Evolutionary conservation across 2,329 filamentous ascomycete species (phyloP), one percentile per base, ranked within the genome.

Genomic region (Xylariaceae sp.): DNA sequence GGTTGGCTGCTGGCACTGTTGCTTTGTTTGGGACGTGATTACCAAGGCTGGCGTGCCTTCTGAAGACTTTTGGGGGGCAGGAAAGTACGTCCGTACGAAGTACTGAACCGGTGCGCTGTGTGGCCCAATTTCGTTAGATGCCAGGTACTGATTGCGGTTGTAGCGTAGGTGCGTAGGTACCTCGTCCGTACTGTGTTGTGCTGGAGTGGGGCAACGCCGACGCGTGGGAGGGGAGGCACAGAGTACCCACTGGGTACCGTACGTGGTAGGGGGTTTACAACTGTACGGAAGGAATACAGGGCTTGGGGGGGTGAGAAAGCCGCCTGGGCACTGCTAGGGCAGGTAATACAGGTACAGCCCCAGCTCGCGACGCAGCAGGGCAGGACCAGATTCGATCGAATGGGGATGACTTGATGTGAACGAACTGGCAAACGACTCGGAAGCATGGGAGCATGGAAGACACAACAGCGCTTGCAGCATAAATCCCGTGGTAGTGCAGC

Each of bases 11-110:
- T 51, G 47, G 48, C 45, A 53, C 54, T 57, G 53, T 52, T 50
- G 47, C 56, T 61, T 54, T 57, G 51, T 59, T 61, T 57, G 52
- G 53, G 50, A 44, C 53, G 34, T 51, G 54, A 56, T 56, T 52
- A 59, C 56, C 56, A 57, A 56, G 56, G 51, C 29, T 48, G 43
- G 48, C 47, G 43, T 54, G 48, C 49, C 48, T 44, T 18, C 42
- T 58, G 43, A 40, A 55, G 32, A 48, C 43, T 45, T 43, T 51
- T 52, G 44, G 48, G 55, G 50, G 40, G 42, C 41, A 43, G 36
- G 49, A 26, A 8, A 26, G 26, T n/a, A n/a, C n/a, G n/a, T n/a
- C n/a, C n/a, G n/a, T n/a, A n/a, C n/a, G n/a, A n/a, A 32, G 49
- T 52, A 49, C 32, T 50, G 54, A 22, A 50, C 34, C n/a, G 37